Evolutionary conservation across 106 monocot genomes (phyloP), one percentile per base, ranked within the genome.

Genomic region (Iris macrosiphon): DNA sequence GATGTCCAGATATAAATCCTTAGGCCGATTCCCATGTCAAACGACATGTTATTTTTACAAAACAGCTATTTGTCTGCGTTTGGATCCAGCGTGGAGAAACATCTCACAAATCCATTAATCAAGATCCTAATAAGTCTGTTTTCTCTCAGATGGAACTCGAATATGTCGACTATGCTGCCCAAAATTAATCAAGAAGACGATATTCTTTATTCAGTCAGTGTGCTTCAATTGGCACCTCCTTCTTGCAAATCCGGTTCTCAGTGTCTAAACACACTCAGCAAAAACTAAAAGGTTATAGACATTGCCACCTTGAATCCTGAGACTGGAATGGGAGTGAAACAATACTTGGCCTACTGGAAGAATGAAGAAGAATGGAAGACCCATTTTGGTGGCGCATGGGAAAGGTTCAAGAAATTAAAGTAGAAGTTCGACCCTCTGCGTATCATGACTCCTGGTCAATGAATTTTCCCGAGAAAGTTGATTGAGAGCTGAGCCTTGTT

Each of bases 361-460:
- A 33, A 34, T 18, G 18, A 52, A 15, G 24, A 9, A 18, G 50
- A 74, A 10, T 83, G 82, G 82, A 42, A 27, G 21, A 26, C 40
- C 16, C 57, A 58, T 42, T 58, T 58, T 58, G 57, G 57, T 25
- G 16, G 17, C n/a, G 41, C 40, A 28, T 58, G 57, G 57, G 24
- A 35, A 35, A 10, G 10, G 34, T 35, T 35, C 28, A 7, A 51
- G 21, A 27, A 40, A 37, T 39, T 73, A 42, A 83, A 83, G 62
- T 9, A 18, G 24, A 60, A 45, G 61, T 83, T 67, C 47, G 82
- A 83, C 30, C 82, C 82, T 13, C 20, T 61, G 23, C 16, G 73
- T 59, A 31, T 35, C 19, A 66, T 31, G 60, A 59, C 43, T 13
- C 76, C 25, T 15, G 82, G 76, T 3, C 76, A 76, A 43, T 68